phyloP scores from a whole-genome alignment of 371 early-diverging fungal species.

The Dinochytrium kinnereticum region DNA sequence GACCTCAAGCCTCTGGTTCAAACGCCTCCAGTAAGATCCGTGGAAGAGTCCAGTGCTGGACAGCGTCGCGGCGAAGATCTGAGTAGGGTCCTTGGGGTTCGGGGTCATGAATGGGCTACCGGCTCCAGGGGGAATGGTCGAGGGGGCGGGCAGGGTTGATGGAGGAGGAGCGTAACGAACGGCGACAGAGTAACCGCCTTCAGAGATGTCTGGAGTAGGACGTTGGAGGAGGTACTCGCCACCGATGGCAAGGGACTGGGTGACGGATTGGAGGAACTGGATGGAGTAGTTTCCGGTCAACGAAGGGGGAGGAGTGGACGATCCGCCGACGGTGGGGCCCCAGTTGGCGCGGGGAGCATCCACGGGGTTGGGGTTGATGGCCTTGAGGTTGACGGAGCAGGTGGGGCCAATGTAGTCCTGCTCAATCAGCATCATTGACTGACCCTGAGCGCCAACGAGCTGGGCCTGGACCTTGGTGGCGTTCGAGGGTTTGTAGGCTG shows the following conservation, averaged over 20 bases:
- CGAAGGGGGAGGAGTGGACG: slow-evolving; percentile 23
- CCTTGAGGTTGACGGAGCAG: slow-evolving; percentile 85
- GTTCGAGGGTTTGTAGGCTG: slow-evolving; percentile 23
- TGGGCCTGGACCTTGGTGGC: slow-evolving; percentile 84
- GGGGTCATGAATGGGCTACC: slow-evolving; percentile 53
- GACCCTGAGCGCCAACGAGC: slow-evolving; percentile 73
- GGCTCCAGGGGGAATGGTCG: slow-evolving; percentile 46
- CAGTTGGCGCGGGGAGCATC: slow-evolving; percentile 54
- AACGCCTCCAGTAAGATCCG: slow-evolving; percentile 86
- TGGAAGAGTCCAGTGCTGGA: slow-evolving; percentile 79
- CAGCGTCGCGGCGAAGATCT: slow-evolving; percentile 81
- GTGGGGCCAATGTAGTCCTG: slow-evolving; percentile 90
- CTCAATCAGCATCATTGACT: slow-evolving; percentile 91
- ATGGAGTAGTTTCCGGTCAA: slow-evolving; percentile 86
- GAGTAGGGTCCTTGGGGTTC: slow-evolving; percentile 51
- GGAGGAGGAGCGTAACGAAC: slow-evolving; percentile 50
- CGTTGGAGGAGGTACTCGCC: slow-evolving; percentile 86
- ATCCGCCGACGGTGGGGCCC: slow-evolving; percentile 27
- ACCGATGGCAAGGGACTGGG: slow-evolving; percentile 82
- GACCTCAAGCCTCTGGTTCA: slow-evolving; percentile 93
- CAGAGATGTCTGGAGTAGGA: slow-evolving; percentile 83
- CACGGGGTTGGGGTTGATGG: slow-evolving; percentile 90
- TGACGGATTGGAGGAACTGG: slow-evolving; percentile 90
- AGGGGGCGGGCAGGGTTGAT: slow-evolving; percentile 39
- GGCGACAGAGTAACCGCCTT: slow-evolving; percentile 59